Evolutionary conservation across 805 yeast species (phyloP).

Genomic region (Saturnispora halmiae): DNA sequence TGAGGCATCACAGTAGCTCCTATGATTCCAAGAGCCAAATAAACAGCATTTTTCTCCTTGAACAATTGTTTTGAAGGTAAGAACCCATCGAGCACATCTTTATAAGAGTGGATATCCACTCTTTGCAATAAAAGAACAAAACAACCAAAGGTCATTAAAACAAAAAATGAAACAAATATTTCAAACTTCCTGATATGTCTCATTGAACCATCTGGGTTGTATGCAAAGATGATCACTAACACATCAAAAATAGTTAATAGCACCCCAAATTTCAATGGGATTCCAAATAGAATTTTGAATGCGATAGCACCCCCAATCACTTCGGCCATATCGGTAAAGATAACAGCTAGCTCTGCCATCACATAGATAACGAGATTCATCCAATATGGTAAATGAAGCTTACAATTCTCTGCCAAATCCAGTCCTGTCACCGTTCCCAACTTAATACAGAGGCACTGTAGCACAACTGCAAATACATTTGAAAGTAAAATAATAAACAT

Average conservation of each 20-base stretch:
- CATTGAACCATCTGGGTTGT: constrained; percentile 69
- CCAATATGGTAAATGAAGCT: constrained; percentile 58
- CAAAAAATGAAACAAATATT: constrained; percentile 60
- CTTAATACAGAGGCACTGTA: constrained; percentile 77
- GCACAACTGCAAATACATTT: constrained; percentile 73
- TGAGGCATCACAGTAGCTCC: constrained; percentile 98
- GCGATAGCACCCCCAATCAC: constrained; percentile 92
- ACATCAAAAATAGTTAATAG: constrained; percentile 76
- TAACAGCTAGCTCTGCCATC: constrained; percentile 77
- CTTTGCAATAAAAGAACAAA: constrained; percentile 61
- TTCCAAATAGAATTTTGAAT: constrained; percentile 60
- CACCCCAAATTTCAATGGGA: constrained; percentile 72
- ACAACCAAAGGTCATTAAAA: constrained; percentile 65
- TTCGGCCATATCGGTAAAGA: constrained; percentile 90
- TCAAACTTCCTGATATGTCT: constrained; percentile 71
- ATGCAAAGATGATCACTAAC: constrained; percentile 65
- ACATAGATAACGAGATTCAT: constrained; percentile 54
- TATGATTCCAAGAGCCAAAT: constrained; percentile 69
- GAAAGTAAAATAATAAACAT: constrained; percentile 66
- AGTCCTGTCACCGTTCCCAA: constrained; percentile 85
- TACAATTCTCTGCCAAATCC: constrained; percentile 79
- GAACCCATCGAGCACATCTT: constrained; percentile 54
- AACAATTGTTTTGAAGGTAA: constrained; percentile 53
- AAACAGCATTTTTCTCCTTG: constrained; percentile 56
- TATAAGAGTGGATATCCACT: constrained; percentile 44